Evolutionary conservation across 116 monocot genomes (phyloP).

Genomic region (Thalassia testudinum): DNA sequence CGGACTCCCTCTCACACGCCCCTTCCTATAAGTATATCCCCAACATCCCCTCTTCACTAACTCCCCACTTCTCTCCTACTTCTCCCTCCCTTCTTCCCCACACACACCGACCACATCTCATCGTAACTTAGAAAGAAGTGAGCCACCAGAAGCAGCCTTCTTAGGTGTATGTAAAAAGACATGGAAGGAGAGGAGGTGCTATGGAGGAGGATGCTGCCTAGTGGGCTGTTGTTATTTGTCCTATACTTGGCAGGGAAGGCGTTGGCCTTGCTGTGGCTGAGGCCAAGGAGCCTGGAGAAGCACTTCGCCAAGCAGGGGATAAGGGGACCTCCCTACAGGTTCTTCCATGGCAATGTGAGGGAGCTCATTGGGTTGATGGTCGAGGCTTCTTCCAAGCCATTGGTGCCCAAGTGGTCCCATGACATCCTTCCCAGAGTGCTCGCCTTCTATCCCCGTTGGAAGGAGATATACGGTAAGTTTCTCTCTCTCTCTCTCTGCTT

Average conservation of each 20-base stretch:
- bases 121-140: too few relatives aligned
- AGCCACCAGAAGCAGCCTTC: too few relatives aligned
- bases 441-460: conserved; percentile 84
- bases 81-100: too few relatives aligned
- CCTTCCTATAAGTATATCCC: too few relatives aligned
- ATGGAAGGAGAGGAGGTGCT: too few relatives aligned
- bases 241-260: conserved; percentile 20
- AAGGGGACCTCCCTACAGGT: conserved; percentile 54
- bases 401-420: conserved; percentile 39
- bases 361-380: conserved; percentile 66
- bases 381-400: conserved; percentile 44
- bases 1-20: too few relatives aligned
- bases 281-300: conserved; percentile 47
- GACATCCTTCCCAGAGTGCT: conserved; percentile 77
- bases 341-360: conserved; percentile 60
- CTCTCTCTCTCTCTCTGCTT: too few relatives aligned
- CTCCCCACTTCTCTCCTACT: too few relatives aligned
- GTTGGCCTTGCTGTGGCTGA: conserved; percentile 51
- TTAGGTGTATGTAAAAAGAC: too few relatives aligned
- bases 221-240: conserved; percentile 8
- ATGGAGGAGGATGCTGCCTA: not conserved
- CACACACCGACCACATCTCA: too few relatives aligned
- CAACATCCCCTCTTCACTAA: too few relatives aligned
- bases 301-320: conserved; percentile 73
- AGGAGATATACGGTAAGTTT: conserved; percentile 64